A percentile compares a stretch with the other conserved stretches of the same genome.
Conservation (phyloP, 2,329 filamentous ascomycete genomes). For the Apiospora hydei region DNA sequence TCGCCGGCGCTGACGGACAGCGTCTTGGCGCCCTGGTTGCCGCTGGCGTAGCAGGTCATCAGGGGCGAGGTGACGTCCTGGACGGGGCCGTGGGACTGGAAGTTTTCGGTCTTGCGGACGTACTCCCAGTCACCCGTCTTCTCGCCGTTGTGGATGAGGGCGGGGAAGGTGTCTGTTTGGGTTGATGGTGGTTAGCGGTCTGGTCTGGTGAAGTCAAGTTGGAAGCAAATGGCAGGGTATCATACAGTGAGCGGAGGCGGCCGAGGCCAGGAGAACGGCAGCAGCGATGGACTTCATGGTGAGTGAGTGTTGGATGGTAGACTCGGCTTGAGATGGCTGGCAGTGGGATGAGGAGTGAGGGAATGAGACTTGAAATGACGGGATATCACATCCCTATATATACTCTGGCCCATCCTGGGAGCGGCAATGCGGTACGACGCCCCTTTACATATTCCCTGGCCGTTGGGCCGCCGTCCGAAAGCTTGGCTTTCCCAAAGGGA, state of each 20-base stretch:
- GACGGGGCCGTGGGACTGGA: conserved; percentile 43
- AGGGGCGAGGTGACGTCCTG: conserved; percentile 40
- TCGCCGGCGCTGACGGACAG: conserved; percentile 52
- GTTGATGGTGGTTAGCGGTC: background rate
- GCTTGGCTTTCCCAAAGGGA: background rate
- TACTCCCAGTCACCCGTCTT: conserved; percentile 25
- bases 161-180: conserved; percentile 22
- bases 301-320: background rate
- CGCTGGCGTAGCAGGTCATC: conserved; percentile 42
- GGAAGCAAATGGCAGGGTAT: background rate
- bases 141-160: conserved; percentile 13
- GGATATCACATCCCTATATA: background rate
- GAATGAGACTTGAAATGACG: background rate
- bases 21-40: conserved; percentile 46
- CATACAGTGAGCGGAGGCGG: conserved; percentile 23
- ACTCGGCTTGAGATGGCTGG: background rate
- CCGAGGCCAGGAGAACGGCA: conserved; percentile 21
- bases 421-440: background rate
- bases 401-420: background rate
- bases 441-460: background rate
- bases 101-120: conserved; percentile 45
- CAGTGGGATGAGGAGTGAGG: background rate
- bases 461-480: background rate
- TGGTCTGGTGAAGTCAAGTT: background rate
- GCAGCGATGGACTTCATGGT: conserved; percentile 23